These are phyloP conservation scores for Dothiorella sarmentorum DNA, from an alignment of 2,329 filamentous ascomycete species.

Conservation along the genomic window DNA sequence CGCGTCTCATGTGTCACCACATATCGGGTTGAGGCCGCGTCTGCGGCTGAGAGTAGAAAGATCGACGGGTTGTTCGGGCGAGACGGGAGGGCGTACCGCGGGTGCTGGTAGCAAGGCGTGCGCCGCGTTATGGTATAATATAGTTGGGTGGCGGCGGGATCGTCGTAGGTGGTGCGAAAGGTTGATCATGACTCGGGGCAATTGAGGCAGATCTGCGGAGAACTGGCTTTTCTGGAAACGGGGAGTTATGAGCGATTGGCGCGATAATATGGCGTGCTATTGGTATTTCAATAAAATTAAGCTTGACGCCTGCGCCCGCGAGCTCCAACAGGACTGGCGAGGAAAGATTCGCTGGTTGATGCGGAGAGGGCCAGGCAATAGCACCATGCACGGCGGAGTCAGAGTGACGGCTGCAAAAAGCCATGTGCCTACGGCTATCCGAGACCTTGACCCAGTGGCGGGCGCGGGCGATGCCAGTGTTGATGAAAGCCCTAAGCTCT, in stretches of 20 bases:
- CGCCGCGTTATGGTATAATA: background rate
- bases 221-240: slow-evolving; percentile 11
- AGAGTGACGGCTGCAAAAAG: slow-evolving; percentile 15
- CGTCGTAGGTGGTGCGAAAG: slow-evolving; percentile 6
- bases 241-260: slow-evolving; percentile 8
- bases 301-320: background rate
- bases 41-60: background rate
- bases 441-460: slow-evolving; percentile 13
- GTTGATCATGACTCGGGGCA: slow-evolving; percentile 1
- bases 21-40: background rate
- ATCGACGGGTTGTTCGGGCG: background rate
- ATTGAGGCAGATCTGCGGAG: slow-evolving; percentile 7
- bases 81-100: background rate
- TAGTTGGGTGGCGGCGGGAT: background rate
- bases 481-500: slow-evolving; percentile 7
- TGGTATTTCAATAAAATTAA: slow-evolving; percentile 1
- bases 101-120: background rate
- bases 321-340: background rate
- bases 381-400: slow-evolving; percentile 5
- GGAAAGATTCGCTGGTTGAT: slow-evolving; percentile 7
- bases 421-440: slow-evolving; percentile 15
- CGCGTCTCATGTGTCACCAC: slow-evolving; percentile 12
- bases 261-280: slow-evolving; percentile 8
- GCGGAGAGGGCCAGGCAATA: background rate
- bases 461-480: slow-evolving; percentile 10